Percentiles rank a stretch among this genome's conserved stretches.
These are phyloP conservation scores for Salicornia ramosissima DNA, from an alignment of 148 eudicot genomes.

Conservation along the genomic window DNA sequence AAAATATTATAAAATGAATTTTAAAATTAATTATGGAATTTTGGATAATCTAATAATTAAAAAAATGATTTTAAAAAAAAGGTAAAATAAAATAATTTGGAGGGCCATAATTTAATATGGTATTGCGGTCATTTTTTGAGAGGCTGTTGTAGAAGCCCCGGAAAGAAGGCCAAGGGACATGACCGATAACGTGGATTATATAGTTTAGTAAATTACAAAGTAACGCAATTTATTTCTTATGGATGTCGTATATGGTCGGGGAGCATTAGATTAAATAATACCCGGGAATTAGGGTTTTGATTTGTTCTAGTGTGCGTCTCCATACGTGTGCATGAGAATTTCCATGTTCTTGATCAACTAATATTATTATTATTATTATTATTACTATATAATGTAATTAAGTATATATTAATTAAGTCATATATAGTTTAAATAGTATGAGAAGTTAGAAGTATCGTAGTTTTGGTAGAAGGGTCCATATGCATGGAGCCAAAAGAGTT, in stretches of 20 bases:
- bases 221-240: constrained; percentile 5
- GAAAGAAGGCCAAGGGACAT: too few species aligned
- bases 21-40: too few species aligned
- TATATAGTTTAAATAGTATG: not conserved
- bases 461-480: constrained; percentile 9
- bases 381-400: not conserved
- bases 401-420: not conserved
- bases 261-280: constrained; percentile 5
- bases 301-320: constrained; percentile 16
- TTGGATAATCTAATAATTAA: too few species aligned
- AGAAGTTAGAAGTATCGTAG: constrained; percentile 1
- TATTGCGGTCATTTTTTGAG: too few species aligned
- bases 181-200: too few species aligned
- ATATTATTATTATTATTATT: too few species aligned
- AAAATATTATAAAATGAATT: too few species aligned
- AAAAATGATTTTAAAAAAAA: too few species aligned
- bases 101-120: too few species aligned
- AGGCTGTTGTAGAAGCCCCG: too few species aligned
- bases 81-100: too few species aligned
- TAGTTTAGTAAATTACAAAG: not conserved
- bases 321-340: constrained; percentile 15
- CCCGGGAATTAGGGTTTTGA: constrained; percentile 32
- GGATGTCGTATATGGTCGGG: constrained; percentile 49
- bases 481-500: constrained; percentile 16
- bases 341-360: not conserved